phyloP scores from a whole-genome alignment of 495 filamentous ascomycete species.

The Schizothecium vesticola region DNA sequence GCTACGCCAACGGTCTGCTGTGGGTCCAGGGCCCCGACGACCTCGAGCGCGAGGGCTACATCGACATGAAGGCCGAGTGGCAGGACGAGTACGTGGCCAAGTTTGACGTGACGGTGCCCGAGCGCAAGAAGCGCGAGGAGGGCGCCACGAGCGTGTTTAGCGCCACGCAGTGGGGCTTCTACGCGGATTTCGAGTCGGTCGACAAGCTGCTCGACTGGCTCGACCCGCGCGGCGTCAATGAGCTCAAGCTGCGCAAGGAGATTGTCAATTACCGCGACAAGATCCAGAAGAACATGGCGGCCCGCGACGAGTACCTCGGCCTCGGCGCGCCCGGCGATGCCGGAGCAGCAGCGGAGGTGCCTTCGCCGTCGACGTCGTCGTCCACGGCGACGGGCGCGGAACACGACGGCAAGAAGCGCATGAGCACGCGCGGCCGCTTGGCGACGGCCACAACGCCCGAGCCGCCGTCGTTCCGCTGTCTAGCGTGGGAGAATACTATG shows the following conservation, averaged over 20 bases:
- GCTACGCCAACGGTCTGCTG: slow-evolving; percentile 87
- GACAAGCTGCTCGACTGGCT: slow-evolving; percentile 82
- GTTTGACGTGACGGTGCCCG: slow-evolving; percentile 73
- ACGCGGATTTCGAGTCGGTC: slow-evolving; percentile 69
- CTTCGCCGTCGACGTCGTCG: slow-evolving; percentile 23
- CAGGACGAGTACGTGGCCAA: slow-evolving; percentile 57
- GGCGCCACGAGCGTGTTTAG: slow-evolving; percentile 70
- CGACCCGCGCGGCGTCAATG: slow-evolving; percentile 75
- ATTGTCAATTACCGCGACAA: slow-evolving; percentile 68
- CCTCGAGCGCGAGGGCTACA: slow-evolving; percentile 74
- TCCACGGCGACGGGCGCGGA: slow-evolving; percentile 52
- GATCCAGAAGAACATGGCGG: slow-evolving; percentile 76
- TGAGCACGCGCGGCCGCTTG: slow-evolving; percentile 66
- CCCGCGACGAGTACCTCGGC: slow-evolving; percentile 64
- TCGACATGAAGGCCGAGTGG: slow-evolving; percentile 62
- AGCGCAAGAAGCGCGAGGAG: slow-evolving; percentile 84
- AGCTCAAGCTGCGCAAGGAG: slow-evolving; percentile 80
- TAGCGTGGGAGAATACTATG: slow-evolving; percentile 75
- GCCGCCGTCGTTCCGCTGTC: slow-evolving; percentile 57
- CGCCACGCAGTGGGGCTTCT: slow-evolving; percentile 86
- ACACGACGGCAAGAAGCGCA: slow-evolving; percentile 52
- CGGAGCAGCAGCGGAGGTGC: slow-evolving; percentile 22
- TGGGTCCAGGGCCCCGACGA: slow-evolving; percentile 97
- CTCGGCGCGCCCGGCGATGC: slow-evolving; percentile 18
- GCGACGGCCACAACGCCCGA: slow-evolving; percentile 53